Evolutionary conservation across 2,329 filamentous ascomycete species (phyloP).

Genomic region (Sclerotinia sclerotiorum): DNA sequence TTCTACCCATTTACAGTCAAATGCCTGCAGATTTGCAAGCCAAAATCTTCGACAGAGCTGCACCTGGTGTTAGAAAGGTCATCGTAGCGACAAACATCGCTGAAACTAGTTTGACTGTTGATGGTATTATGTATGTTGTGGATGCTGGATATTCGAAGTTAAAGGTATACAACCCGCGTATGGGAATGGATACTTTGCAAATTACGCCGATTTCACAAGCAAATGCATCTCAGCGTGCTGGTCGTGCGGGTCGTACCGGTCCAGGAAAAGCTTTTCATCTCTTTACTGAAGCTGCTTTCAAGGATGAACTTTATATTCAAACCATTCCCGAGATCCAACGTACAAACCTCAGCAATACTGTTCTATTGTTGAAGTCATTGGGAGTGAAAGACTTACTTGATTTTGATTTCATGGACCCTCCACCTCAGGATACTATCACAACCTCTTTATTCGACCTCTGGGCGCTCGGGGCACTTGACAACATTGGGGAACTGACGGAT

Average conservation of each 20-base stretch:
- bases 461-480: slow-evolving; percentile 91
- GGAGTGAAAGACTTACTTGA: slow-evolving; percentile 92
- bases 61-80: slow-evolving; percentile 89
- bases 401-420: slow-evolving; percentile 99
- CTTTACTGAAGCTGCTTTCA: slow-evolving; percentile 91
- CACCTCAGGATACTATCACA: slow-evolving; percentile 94
- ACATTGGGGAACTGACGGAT: slow-evolving; percentile 85
- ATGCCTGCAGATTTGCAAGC: slow-evolving; percentile 98
- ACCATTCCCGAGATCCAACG: slow-evolving; percentile 97
- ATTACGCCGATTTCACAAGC: slow-evolving; percentile 98
- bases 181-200: slow-evolving; percentile 99
- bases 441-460: slow-evolving; percentile 97
- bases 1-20: slow-evolving; percentile 97
- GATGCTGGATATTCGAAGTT: slow-evolving; percentile 95
- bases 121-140: slow-evolving; percentile 99
- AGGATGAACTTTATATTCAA: slow-evolving; percentile 93
- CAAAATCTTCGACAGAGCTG: slow-evolving; percentile 92
- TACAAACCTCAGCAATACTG: slow-evolving; percentile 93
- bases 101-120: slow-evolving; percentile 95
- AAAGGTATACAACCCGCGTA: slow-evolving; percentile 97
- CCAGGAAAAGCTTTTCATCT: slow-evolving; percentile 94
- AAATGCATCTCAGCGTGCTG: slow-evolving; percentile 89
- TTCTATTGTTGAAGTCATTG: slow-evolving; percentile 88
- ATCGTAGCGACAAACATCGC: slow-evolving; percentile 99
- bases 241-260: slow-evolving; percentile 89